Evolutionary conservation across 2,329 filamentous ascomycete genomes (phyloP).

Genomic region (Aspergillus quadrilineatus): DNA sequence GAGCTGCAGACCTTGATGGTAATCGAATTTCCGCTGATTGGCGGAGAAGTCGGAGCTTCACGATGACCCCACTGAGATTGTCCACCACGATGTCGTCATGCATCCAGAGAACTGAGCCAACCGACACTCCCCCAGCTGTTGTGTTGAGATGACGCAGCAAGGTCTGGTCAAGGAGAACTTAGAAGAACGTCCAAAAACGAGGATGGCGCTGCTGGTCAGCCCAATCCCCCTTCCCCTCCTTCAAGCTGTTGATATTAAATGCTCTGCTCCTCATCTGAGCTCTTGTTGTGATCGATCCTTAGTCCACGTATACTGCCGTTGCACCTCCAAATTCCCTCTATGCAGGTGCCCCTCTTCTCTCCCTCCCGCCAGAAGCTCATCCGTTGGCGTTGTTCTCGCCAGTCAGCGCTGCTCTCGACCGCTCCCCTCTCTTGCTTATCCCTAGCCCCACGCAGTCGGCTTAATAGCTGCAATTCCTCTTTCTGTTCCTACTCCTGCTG

Average conservation of each 20-base stretch:
- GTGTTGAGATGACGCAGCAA: conserved; percentile 5
- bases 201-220: background rate
- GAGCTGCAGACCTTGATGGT: background rate
- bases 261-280: background rate
- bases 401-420: conserved; percentile 14
- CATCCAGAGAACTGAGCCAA: background rate
- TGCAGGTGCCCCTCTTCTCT: conserved; percentile 22
- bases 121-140: background rate
- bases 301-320: background rate
- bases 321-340: background rate
- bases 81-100: conserved; percentile 3
- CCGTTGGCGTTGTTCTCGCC: conserved; percentile 7
- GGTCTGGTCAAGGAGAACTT: background rate
- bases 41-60: background rate
- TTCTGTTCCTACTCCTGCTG: conserved; percentile 27
- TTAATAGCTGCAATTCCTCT: conserved; percentile 23
- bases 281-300: background rate
- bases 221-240: background rate
- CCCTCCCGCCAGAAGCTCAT: conserved; percentile 19
- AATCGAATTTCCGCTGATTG: conserved; percentile 2
- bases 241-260: background rate
- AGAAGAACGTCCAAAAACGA: background rate
- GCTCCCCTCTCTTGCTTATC: conserved; percentile 1
- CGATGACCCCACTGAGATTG: background rate
- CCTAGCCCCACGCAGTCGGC: conserved; percentile 18